Base-by-base conservation (phyloP, 768 basidiomycete species). In the Psilocybe cyanescens region DNA sequence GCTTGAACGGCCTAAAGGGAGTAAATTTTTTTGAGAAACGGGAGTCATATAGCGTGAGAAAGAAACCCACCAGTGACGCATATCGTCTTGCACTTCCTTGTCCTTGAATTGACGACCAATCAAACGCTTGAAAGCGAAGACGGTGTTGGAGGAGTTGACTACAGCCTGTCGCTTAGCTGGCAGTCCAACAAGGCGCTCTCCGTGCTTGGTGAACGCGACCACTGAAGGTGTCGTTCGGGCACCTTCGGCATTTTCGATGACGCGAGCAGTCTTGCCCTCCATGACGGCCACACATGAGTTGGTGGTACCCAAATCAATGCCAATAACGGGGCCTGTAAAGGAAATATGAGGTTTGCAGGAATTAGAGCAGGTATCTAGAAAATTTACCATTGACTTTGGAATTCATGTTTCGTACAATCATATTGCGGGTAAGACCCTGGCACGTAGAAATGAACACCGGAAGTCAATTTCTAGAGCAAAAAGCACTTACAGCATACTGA, bases 131-230 rank as follows among this genome's bases (percentile, higher is more conserved):
- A 94, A 94, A 16, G 91, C 94, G 65, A 93, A 97, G 65, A 95
- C 90, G 41, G 96, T 98, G 82, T 97, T 97, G 59, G 88, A 71
- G 6, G 94, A 82, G 84, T 99, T 99, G 74, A 99, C 95, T 50
- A 97, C 94, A 1, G 95, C 95, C 76, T 99, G 97, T 52, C 96
- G 93, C 78, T 98, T 96, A 9, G 97, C 97, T 24, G 97, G 96
- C 46, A 97, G 86, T 76, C 97, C 97, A 61, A 97, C 90, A 33
- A 98, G 84, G 60, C 97, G 94, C 75, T 99, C 97, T 59, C 94
- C 95, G 69, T 98, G 95, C 76, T 98, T 97, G 58, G 97, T 95
- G 84, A 99, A 99, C 41, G 97, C 97, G 67, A 99, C 94, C 58
- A 98, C 95, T 41, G 97, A 99, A 2, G 97, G 97, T 14, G 97